A percentile compares a stretch with the other conserved stretches of the same genome.
Conservation (phyloP, 2,329 filamentous ascomycete species). For the Phialophora chinensis region DNA sequence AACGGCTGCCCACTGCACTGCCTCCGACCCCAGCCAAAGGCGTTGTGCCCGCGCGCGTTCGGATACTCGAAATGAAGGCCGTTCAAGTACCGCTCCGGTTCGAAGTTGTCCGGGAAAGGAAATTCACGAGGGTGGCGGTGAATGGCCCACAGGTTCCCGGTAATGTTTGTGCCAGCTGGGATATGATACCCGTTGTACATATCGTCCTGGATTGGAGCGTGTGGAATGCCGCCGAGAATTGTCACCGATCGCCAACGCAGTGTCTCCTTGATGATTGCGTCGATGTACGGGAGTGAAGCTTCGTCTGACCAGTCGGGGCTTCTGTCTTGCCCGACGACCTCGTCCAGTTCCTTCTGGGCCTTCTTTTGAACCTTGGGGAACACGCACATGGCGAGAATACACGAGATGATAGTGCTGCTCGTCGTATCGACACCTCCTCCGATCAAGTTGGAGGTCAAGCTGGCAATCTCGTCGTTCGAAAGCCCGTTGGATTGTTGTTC, state of each 20-base stretch:
- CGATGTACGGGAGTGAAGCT: slow-evolving; percentile 45
- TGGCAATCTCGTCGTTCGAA: slow-evolving; percentile 52
- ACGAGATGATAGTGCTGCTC: slow-evolving; percentile 41
- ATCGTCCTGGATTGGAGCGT: slow-evolving; percentile 53
- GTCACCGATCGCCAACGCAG: slow-evolving; percentile 47
- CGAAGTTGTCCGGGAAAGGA: slow-evolving; percentile 48
- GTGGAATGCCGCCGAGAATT: slow-evolving; percentile 44
- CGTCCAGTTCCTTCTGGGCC: slow-evolving; percentile 54
- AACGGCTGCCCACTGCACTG: slow-evolving; percentile 62
- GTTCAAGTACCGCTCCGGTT: slow-evolving; percentile 52
- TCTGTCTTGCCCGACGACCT: slow-evolving; percentile 46
- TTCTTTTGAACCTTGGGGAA: slow-evolving; percentile 56
- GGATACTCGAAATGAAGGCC: slow-evolving; percentile 52
- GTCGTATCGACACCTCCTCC: slow-evolving; percentile 43
- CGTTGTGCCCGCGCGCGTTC: slow-evolving; percentile 59
- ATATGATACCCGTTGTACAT: slow-evolving; percentile 57
- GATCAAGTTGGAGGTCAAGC: slow-evolving; percentile 53
- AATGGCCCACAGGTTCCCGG: slow-evolving; percentile 37
- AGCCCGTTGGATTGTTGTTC: slow-evolving; percentile 56
- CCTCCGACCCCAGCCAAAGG: slow-evolving; percentile 62
- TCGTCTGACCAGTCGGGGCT: slow-evolving; percentile 50
- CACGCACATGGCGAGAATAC: slow-evolving; percentile 43
- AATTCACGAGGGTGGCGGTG: slow-evolving; percentile 49
- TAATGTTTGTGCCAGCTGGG: slow-evolving; percentile 50
- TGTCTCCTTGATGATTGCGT: slow-evolving; percentile 48